These are phyloP conservation scores for Forsythia suspensa DNA, from an alignment of 257 asterid genomes.

Conservation along the genomic window DNA sequence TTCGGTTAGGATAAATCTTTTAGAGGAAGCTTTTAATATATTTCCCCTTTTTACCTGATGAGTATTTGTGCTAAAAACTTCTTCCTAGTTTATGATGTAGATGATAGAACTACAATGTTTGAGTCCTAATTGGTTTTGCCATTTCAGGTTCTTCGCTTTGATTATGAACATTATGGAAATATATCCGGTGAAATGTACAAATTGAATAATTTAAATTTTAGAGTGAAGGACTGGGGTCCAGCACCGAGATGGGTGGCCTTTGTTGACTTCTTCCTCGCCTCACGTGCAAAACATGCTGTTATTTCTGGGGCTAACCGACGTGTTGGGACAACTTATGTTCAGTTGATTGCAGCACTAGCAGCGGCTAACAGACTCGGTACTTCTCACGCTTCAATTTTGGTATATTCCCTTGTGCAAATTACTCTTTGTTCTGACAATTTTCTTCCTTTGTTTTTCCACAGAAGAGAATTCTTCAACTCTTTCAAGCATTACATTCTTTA, in stretches of 20 bases:
- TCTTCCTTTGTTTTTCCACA: constrained; percentile 25
- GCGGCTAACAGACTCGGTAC: constrained; percentile 82
- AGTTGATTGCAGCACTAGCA: constrained; percentile 87
- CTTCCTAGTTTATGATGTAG: not conserved
- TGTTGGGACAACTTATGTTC: constrained; percentile 91
- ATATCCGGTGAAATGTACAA: constrained; percentile 40
- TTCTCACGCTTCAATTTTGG: constrained; percentile 8
- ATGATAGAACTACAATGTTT: constrained; percentile 9
- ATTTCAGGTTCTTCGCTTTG: constrained; percentile 79
- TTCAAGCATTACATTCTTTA: constrained; percentile 60
- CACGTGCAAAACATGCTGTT: constrained; percentile 79
- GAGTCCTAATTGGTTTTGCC: constrained; percentile 22
- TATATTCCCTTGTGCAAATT: not conserved
- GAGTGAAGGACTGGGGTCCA: constrained; percentile 92
- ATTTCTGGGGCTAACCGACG: constrained; percentile 93
- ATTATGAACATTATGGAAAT: constrained; percentile 58
- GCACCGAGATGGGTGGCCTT: constrained; percentile 99
- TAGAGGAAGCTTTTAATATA: not conserved
- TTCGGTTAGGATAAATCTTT: not conserved
- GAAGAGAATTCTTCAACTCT: constrained; percentile 43
- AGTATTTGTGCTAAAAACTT: not conserved
- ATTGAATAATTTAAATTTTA: constrained; percentile 41
- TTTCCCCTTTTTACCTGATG: not conserved
- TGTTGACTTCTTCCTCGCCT: constrained; percentile 93
- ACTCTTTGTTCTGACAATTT: not conserved